Evolutionary conservation across 441 rosid genomes (phyloP), one percentile per base, ranked within the genome.

Genomic region (Manihot esculenta): DNA sequence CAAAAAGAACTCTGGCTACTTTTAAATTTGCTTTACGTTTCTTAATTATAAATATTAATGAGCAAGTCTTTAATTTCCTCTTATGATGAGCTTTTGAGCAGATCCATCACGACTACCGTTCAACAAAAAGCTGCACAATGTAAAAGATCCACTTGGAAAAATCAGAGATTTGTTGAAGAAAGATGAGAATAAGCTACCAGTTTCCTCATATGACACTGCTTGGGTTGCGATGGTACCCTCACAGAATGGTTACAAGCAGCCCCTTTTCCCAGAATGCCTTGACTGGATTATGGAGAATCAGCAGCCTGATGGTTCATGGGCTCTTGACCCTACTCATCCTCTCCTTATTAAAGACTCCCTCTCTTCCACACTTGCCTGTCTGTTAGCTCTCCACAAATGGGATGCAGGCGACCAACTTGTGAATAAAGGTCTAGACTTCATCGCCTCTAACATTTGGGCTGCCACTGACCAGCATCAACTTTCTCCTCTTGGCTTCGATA

Each of bases 271-370:
- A n/a, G 14, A 51, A 7, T 33, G 20, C 10, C 33, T 66, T 0
- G 13, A 30, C 6, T 66, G 59, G 59, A 3, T 66, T 1, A 30
- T 66, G 47, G 70, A 66, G 14, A 66, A 66, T 35, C 70, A 66
- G 10, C 47, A 66, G 14, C 27, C 56, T 18, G 59, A 50, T 66
- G 70, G 65, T 6, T 59, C 42, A 35, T 26, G 74, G 74, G 30
- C 24, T 30, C n/a, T 20, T 6, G 23, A 71, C 17, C 66, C 61
- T 1, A 5, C 5, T 35, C 56, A 69, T 59, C 73, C 73, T 2
- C 54, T 50, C 18, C 59, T 62, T 0, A 24, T 69, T 18, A 57
- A 61, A 30, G 70, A 66, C 47, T 66, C 59, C 0, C 70, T 66
- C 45, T 50, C 47, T 10, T 49, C 70, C 24, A 66, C 70, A 3